Evolutionary conservation across 108 stramenopile genomes (phyloP), one percentile per base, ranked within the genome.

Genomic region (Discostella pseudostelligera): DNA sequence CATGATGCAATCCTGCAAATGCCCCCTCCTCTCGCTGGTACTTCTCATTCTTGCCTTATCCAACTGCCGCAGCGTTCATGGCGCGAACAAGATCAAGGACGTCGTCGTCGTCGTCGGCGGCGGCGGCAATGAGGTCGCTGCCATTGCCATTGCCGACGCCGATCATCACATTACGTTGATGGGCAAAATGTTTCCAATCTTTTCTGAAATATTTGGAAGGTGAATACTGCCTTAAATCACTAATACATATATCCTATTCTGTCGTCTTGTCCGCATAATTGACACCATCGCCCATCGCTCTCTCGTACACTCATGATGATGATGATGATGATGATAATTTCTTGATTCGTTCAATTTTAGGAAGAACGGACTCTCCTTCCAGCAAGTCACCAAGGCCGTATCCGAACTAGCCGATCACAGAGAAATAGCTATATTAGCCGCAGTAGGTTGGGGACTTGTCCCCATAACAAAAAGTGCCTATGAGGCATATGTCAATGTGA

Each of bases 381-480:
- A 36, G 12, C 56, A 76, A 36, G 49, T 76, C 1, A 29, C 56
- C n/a, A 43, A 45, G 14, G 59, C 67, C 12, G 54, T 68, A 4
- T 29, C 40, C 10, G 56, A 76, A 12, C 36, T 56, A 1, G 47
- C 67, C 0, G 62, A 76, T 43, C 45, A 67, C 47, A 39, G 56
- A 13, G 74, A 76, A 48, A 25, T 76, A 22, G 56, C 74, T 36
- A 22, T 76, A 3, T 63, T 76, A 19, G 67, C 60, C 0, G 19
- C 24, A 1, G 29, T 76, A 1, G 74, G 74, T 48, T 76, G 74
- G 74, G 74, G 62, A 40, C 24, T 76, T 0, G 62, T 76, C 1
- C 74, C 74, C 0, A 1, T 68, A 13, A 47, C 67, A 2, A 14
- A 47, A 5, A 32, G 36, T 8, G 3, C 67, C 0, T 76, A 68